Conservation (phyloP, 2,329 filamentous ascomycete genomes). For the Fusarium nelsonii region DNA sequence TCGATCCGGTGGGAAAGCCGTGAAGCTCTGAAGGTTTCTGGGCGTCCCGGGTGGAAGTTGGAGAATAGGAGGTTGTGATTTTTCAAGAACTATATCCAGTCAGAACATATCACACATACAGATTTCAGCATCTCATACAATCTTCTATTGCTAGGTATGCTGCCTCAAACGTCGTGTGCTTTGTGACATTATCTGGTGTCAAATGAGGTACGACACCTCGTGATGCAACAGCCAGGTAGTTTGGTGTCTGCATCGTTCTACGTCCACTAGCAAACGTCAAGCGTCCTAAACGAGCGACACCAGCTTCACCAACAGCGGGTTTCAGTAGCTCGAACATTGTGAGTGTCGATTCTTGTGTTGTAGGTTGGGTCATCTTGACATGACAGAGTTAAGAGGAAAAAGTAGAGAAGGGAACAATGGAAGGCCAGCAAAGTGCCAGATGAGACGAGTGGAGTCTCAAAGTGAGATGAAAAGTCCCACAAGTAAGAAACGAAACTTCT, state of each 20-base stretch:
- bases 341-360: constrained; percentile 37
- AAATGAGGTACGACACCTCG: constrained; percentile 89
- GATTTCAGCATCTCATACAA: constrained; percentile 69
- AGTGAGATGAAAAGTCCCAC: background rate
- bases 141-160: constrained; percentile 91
- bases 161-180: constrained; percentile 73
- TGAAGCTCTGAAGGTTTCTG: constrained; percentile 80
- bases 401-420: background rate
- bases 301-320: constrained; percentile 54
- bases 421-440: background rate
- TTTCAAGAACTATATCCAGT: constrained; percentile 65
- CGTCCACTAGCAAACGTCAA: constrained; percentile 72
- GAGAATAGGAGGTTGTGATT: constrained; percentile 63
- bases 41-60: constrained; percentile 56
- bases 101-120: background rate
- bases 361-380: constrained; percentile 50
- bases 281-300: constrained; percentile 73
- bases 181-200: constrained; percentile 82
- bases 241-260: constrained; percentile 81
- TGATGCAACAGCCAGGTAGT: constrained; percentile 83
- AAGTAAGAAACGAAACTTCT: background rate
- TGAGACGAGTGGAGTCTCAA: background rate
- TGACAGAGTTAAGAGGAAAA: constrained; percentile 13
- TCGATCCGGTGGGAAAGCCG: constrained; percentile 73
- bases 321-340: constrained; percentile 62